phyloP scores from a whole-genome alignment of 805 yeast species.

The Nakazawaea anatomiae region DNA sequence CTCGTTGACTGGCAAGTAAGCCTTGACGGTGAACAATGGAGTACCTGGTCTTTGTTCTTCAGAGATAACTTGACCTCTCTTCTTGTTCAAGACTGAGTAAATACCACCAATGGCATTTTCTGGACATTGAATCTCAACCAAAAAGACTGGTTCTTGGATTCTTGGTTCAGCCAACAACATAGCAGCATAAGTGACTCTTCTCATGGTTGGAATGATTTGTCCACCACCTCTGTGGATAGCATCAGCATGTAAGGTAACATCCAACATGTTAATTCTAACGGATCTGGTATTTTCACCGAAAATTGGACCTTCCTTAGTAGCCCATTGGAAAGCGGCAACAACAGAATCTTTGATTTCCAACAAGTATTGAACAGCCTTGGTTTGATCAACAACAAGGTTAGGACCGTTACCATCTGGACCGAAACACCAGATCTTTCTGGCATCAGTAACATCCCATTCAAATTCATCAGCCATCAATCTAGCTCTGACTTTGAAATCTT shows the following conservation, averaged over 20 bases:
- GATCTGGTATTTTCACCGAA: conserved; percentile 96
- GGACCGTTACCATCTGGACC: conserved; percentile 99
- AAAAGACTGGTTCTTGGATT: conserved; percentile 98
- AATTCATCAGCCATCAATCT: conserved; percentile 97
- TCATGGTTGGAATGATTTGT: conserved; percentile 99
- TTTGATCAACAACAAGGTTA: conserved; percentile 97
- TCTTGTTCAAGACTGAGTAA: conserved; percentile 97
- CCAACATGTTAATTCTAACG: conserved; percentile 95
- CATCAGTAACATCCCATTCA: conserved; percentile 99
- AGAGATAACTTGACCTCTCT: conserved; percentile 99
- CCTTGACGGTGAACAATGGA: conserved; percentile 99
- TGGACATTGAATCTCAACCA: conserved; percentile 99
- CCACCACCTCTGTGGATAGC: conserved; percentile 99
- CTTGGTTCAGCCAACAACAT: conserved; percentile 98
- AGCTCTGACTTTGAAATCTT: conserved; percentile 98
- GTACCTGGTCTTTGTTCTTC: conserved; percentile 99
- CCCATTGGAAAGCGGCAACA: conserved; percentile 99
- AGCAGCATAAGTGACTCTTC: conserved; percentile 99
- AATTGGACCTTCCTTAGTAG: conserved; percentile 99
- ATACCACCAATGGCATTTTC: conserved; percentile 99
- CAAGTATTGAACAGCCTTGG: conserved; percentile 99
- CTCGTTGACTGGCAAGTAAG: conserved; percentile 99
- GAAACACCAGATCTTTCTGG: conserved; percentile 99
- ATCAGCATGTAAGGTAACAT: conserved; percentile 99
- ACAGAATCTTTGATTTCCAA: conserved; percentile 98